phyloP scores from a whole-genome alignment of 2,329 filamentous ascomycete genomes.

The Alternaria longipes region DNA sequence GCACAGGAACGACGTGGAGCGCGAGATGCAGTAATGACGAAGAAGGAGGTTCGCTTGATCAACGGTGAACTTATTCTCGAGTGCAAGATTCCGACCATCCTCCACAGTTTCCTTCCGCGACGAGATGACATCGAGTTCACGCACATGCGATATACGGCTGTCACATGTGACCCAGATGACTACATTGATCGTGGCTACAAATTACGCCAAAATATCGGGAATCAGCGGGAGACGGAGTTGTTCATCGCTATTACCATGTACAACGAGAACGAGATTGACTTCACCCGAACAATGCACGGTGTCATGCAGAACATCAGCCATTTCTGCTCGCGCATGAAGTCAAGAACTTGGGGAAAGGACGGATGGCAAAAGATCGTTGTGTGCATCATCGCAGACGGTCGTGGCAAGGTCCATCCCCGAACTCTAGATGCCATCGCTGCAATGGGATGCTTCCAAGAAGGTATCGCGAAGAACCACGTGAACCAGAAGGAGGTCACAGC shows the following conservation, averaged over 20 bases:
- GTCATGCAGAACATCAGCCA: slow-evolving; percentile 98
- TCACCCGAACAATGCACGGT: slow-evolving; percentile 97
- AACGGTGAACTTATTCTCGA: slow-evolving; percentile 97
- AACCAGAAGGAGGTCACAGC: slow-evolving; percentile 95
- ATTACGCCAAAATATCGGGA: slow-evolving; percentile 89
- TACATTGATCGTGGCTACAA: slow-evolving; percentile 91
- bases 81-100: slow-evolving; percentile 98
- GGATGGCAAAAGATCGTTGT: slow-evolving; percentile 99
- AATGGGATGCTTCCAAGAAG: slow-evolving; percentile 97
- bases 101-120: slow-evolving; percentile 94
- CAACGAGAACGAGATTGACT: slow-evolving; percentile 96
- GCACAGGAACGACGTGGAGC: slow-evolving; percentile 89
- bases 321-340: slow-evolving; percentile 92
- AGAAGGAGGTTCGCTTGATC: slow-evolving; percentile 94
- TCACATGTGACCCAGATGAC: slow-evolving; percentile 97
- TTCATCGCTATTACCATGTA: slow-evolving; percentile 99
- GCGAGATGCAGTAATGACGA: slow-evolving; percentile 84
- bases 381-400: slow-evolving; percentile 93
- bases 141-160: slow-evolving; percentile 97
- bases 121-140: slow-evolving; percentile 96
- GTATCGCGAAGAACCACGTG: slow-evolving; percentile 98
- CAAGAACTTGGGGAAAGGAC: slow-evolving; percentile 93
- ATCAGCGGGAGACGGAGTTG: slow-evolving; percentile 87
- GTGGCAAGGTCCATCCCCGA: slow-evolving; percentile 90
- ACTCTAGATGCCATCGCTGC: slow-evolving; percentile 94